Conservation (phyloP, 164 flowering plant species). For the Cinnamomum chago region DNA sequence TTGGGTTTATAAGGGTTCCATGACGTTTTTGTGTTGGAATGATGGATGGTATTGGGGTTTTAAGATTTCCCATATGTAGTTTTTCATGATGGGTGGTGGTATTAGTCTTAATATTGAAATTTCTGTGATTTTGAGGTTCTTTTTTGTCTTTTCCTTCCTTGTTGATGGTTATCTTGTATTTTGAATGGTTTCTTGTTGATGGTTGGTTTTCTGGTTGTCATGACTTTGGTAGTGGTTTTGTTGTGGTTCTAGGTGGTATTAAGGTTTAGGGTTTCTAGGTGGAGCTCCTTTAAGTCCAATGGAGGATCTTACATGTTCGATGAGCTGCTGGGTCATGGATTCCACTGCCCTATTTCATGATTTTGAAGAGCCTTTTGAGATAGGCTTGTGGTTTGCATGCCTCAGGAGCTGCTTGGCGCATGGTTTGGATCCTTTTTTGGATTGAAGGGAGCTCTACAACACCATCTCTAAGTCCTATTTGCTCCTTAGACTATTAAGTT, state of each 20-base stretch:
- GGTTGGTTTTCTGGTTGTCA: background rate
- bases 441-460: slow-evolving; percentile 44
- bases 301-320: slow-evolving; percentile 11
- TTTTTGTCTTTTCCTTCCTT: no score
- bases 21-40: no score
- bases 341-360: slow-evolving; percentile 22
- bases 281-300: slow-evolving; percentile 22
- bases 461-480: background rate
- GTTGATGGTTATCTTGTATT: no score
- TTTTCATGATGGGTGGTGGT: no score
- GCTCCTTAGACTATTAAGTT: background rate
- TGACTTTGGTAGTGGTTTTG: background rate
- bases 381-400: slow-evolving; percentile 36
- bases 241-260: background rate
- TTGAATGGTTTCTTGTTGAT: background rate
- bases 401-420: slow-evolving; percentile 29
- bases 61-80: no score
- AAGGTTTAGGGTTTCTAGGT: slow-evolving; percentile 15
- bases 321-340: slow-evolving; percentile 32
- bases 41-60: no score
- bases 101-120: no score
- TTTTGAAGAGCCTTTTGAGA: slow-evolving; percentile 3
- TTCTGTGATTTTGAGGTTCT: background rate
- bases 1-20: no score
- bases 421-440: slow-evolving; percentile 28